phyloP scores from a whole-genome alignment of 1,284 basidiomycete species.

The Marasmius tenuissimus region DNA sequence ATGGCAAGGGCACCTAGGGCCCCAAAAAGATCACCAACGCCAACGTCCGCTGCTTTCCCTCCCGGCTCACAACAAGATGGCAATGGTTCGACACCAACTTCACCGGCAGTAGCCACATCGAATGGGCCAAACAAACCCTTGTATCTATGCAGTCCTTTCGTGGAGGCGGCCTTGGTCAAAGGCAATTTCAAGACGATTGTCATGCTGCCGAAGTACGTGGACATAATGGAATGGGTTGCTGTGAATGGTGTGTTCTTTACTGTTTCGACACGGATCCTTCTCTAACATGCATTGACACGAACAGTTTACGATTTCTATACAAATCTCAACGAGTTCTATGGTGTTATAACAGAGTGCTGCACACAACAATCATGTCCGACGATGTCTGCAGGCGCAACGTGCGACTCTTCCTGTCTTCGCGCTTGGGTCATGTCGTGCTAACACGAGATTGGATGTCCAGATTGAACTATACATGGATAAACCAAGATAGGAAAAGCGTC shows the following conservation, averaged over 20 bases:
- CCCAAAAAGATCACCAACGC: slow-evolving; percentile 68
- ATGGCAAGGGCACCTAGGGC: slow-evolving; percentile 67
- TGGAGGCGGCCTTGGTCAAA: slow-evolving; percentile 95
- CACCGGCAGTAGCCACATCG: slow-evolving; percentile 32
- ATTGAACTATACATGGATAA: slow-evolving; percentile 98
- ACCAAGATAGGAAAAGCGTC: slow-evolving; percentile 91
- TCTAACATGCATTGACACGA: neutral
- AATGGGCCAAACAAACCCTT: slow-evolving; percentile 56
- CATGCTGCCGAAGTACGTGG: slow-evolving; percentile 94
- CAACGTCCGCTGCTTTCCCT: slow-evolving; percentile 62
- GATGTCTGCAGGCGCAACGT: slow-evolving; percentile 93
- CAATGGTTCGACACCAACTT: slow-evolving; percentile 34
- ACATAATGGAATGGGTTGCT: slow-evolving; percentile 98
- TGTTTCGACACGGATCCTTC: neutral
- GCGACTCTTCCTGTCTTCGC: slow-evolving; percentile 31
- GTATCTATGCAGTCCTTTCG: slow-evolving; percentile 94
- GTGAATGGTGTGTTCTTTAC: slow-evolving; percentile 76
- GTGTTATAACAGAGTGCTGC: slow-evolving; percentile 93
- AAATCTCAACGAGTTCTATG: slow-evolving; percentile 97
- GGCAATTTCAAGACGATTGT: slow-evolving; percentile 99
- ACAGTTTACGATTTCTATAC: slow-evolving; percentile 94
- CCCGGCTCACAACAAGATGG: slow-evolving; percentile 43
- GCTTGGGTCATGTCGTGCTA: neutral
- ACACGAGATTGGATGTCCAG: slow-evolving; percentile 37
- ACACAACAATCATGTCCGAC: slow-evolving; percentile 87